Conservation (phyloP, 2,329 filamentous ascomycete genomes). For the Lecanicillium sp. region DNA sequence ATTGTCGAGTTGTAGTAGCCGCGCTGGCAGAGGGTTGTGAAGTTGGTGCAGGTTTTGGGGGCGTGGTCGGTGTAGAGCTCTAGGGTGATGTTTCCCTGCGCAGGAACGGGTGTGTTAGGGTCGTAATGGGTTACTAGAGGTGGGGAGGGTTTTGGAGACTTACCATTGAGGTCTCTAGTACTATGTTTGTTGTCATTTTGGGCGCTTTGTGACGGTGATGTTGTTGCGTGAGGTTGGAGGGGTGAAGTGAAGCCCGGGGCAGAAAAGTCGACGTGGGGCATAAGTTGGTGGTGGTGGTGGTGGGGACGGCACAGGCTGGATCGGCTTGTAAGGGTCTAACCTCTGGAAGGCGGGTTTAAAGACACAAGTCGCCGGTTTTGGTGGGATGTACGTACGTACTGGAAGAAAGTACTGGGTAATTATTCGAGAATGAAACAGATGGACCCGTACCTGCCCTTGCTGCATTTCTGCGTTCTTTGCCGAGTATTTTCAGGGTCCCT, state of each 20-base stretch:
- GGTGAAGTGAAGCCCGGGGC: neutral
- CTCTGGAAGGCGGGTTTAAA: too few relatives aligned
- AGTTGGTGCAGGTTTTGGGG: conserved; percentile 84
- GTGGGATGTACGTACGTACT: too few relatives aligned
- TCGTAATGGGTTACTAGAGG: neutral
- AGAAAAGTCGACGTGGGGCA: neutral
- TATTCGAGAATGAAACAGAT: too few relatives aligned
- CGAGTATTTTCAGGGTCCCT: too few relatives aligned
- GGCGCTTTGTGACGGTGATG: neutral
- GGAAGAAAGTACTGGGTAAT: too few relatives aligned
- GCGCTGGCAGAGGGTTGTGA: conserved; percentile 66
- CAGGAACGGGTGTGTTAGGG: neutral
- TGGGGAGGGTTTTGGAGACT: conserved; percentile 10
- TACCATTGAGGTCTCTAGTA: conserved; percentile 82
- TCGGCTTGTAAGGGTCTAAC: too few relatives aligned
- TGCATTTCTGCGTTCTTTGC: too few relatives aligned
- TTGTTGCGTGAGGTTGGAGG: neutral
- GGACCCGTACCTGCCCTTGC: too few relatives aligned
- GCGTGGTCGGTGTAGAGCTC: conserved; percentile 90
- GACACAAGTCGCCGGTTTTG: too few relatives aligned
- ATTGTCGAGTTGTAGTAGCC: conserved; percentile 82
- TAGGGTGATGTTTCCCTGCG: conserved; percentile 69
- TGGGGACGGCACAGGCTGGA: too few relatives aligned
- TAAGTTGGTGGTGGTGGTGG: too few relatives aligned
- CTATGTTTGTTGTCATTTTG: conserved; percentile 68